A percentile compares a stretch with the other conserved stretches of the same genome.
Conservation (phyloP, 345 rosid species). For the Arabidopsis thaliana region DNA sequence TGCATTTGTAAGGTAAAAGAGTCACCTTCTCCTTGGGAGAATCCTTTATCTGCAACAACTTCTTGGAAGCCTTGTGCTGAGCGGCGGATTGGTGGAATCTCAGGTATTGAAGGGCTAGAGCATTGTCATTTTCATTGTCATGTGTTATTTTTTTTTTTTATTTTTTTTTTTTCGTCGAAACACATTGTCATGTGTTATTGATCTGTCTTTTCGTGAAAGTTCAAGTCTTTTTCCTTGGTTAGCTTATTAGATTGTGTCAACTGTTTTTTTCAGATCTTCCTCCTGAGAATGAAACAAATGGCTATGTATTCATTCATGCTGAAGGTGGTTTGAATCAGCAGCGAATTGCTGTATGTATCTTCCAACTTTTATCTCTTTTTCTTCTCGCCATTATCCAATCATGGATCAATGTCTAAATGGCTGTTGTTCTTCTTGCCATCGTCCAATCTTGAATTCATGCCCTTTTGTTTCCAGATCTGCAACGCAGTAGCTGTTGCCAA, state of each 20-base stretch:
- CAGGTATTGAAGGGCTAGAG: conserved; percentile 51
- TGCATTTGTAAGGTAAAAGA: conserved; percentile 79
- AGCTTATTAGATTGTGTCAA: conserved; percentile 14
- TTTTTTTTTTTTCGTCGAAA: too few relatives aligned
- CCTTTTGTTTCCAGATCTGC: conserved; percentile 74
- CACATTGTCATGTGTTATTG: neutral
- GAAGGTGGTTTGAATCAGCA: conserved; percentile 99
- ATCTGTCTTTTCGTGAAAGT: conserved; percentile 14
- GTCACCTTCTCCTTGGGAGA: conserved; percentile 93
- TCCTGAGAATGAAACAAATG: conserved; percentile 91
- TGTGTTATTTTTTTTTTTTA: neutral
- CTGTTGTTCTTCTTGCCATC: neutral
- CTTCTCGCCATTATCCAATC: neutral
- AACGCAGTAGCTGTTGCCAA: conserved; percentile 99
- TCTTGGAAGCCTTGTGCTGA: conserved; percentile 99
- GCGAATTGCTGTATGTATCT: conserved; percentile 86
- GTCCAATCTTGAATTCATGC: neutral
- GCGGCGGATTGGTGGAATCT: conserved; percentile 76
- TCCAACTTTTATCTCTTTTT: conserved; percentile 1
- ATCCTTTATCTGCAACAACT: conserved; percentile 92
- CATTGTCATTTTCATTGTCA: neutral
- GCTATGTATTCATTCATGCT: conserved; percentile 95
- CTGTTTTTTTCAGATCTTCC: conserved; percentile 69
- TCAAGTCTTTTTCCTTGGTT: neutral
- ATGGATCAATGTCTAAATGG: neutral